These are phyloP conservation scores for Alternaria sp. DNA, from an alignment of 2,329 filamentous ascomycete species.

Conservation along the genomic window DNA sequence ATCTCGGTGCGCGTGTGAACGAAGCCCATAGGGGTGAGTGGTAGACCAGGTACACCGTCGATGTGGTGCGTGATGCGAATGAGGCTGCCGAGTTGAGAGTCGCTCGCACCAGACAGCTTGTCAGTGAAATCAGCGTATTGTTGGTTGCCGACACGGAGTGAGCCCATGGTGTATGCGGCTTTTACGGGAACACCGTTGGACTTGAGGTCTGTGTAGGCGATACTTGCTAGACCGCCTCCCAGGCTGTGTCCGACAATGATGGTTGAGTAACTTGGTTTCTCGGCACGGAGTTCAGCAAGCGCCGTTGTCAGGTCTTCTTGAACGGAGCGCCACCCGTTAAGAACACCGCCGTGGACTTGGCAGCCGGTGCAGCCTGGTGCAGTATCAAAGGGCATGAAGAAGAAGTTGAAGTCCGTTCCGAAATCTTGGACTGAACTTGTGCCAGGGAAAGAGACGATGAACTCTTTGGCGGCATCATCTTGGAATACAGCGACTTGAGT, in stretches of 20 bases:
- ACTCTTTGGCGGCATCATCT: constrained; percentile 17
- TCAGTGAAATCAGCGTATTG: constrained; percentile 59
- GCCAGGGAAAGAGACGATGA: constrained; percentile 25
- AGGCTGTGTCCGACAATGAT: constrained; percentile 71
- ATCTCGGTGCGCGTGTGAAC: constrained; percentile 73
- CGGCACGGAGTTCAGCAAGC: constrained; percentile 53
- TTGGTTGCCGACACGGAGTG: constrained; percentile 69
- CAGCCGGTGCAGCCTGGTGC: constrained; percentile 53
- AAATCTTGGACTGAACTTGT: constrained; percentile 20
- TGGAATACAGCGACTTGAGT: constrained; percentile 25
- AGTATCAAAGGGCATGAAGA: constrained; percentile 13
- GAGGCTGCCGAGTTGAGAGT: constrained; percentile 60
- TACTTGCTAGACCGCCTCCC: constrained; percentile 68
- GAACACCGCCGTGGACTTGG: constrained; percentile 65
- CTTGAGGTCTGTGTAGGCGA: constrained; percentile 53
- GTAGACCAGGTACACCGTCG: constrained; percentile 73
- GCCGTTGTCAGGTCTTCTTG: constrained; percentile 50
- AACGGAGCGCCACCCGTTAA: constrained; percentile 63
- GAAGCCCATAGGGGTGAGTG: constrained; percentile 66
- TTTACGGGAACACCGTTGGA: constrained; percentile 10
- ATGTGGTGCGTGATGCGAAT: constrained; percentile 71
- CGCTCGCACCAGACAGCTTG: constrained; percentile 51
- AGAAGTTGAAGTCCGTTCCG: constrained; percentile 21
- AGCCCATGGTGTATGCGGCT: constrained; percentile 52
- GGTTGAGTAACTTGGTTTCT: constrained; percentile 62